Percentiles rank a stretch among this genome's conserved stretches.
Evolutionary conservation across 1,284 basidiomycete genomes (phyloP).

Genomic region (Phlebopus sp.): DNA sequence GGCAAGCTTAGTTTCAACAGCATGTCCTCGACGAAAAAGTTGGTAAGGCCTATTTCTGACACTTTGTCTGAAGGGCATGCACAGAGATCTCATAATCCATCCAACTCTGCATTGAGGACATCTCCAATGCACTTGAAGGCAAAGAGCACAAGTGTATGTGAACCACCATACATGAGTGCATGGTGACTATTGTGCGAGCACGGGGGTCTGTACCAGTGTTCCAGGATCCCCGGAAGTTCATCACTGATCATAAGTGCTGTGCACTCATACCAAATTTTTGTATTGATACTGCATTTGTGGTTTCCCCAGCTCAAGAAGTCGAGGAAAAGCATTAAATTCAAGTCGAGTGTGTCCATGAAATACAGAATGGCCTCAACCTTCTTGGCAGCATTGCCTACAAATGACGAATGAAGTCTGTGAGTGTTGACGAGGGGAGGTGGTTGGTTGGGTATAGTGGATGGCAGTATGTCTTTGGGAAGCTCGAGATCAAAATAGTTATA

Average conservation of each 20-base stretch:
- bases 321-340: constrained; percentile 3
- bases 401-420: no score
- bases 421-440: no score
- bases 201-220: constrained; percentile 21
- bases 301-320: constrained; percentile 3
- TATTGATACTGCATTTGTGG: background rate
- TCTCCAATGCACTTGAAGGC: constrained; percentile 9
- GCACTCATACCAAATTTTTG: constrained; percentile 4
- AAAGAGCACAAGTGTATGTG: constrained; percentile 10
- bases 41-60: constrained; percentile 10
- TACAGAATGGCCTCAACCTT: background rate
- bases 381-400: background rate
- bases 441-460: no score
- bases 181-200: background rate
- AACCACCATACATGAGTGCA: constrained; percentile 9
- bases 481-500: no score
- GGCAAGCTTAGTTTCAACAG: constrained; percentile 7
- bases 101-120: constrained; percentile 12
- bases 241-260: constrained; percentile 15
- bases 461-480: no score
- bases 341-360: background rate
- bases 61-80: constrained; percentile 11
- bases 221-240: constrained; percentile 19
- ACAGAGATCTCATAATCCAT: constrained; percentile 4
- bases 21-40: constrained; percentile 12